Evolutionary conservation across 179 eudicot genomes (phyloP).

Genomic region (Spinacia oleracea): DNA sequence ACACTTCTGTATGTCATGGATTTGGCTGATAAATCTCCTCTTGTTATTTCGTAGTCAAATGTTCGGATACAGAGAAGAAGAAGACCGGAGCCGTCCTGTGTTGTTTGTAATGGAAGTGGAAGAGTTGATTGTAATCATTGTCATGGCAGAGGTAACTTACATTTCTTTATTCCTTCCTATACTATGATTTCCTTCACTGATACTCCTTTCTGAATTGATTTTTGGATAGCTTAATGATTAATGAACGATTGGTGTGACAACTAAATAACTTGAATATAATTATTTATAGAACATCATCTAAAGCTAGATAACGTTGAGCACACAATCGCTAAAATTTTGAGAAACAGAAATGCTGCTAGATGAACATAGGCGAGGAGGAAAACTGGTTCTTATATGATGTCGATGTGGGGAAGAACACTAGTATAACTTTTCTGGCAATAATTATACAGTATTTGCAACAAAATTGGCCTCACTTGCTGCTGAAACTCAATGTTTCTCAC

Average conservation of each 20-base stretch:
- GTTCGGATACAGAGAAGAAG: slow-evolving; percentile 48
- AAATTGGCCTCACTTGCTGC: not conserved
- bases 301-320: not conserved
- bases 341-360: not conserved
- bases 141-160: slow-evolving; percentile 59
- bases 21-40: not conserved
- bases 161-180: slow-evolving; percentile 16
- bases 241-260: not conserved
- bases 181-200: not conserved
- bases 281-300: not conserved
- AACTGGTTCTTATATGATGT: not conserved
- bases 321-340: not conserved
- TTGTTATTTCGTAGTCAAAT: slow-evolving; percentile 57
- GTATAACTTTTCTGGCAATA: not conserved
- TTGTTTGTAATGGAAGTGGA: slow-evolving; percentile 73
- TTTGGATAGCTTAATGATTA: not conserved
- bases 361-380: not conserved
- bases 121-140: slow-evolving; percentile 71
- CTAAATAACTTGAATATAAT: not conserved
- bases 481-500: too few relatives aligned
- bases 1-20: not conserved
- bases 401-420: not conserved
- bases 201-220: not conserved
- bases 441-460: not conserved
- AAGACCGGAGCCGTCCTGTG: slow-evolving; percentile 69